Base-by-base conservation (phyloP, 208 protist genomes). In the Wallacemonas sp. region DNA sequence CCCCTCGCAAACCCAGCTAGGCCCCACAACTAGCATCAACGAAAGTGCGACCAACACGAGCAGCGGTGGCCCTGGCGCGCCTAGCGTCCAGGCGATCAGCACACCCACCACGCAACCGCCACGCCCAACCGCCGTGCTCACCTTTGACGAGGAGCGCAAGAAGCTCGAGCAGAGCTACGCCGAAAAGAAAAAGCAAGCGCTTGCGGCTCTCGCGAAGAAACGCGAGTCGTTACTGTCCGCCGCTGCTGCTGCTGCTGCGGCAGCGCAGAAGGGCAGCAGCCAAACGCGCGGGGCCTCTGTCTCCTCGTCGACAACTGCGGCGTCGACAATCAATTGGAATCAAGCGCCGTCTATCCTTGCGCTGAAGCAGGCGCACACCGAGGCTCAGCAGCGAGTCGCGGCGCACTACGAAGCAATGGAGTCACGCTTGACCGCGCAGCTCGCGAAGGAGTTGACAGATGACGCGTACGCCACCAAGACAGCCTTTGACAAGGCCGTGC, bases 351-450 rank as follows among this genome's bases (percentile, higher is more conserved):
- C 49, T 17, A 46, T 41, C 47, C 30, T 55, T 3, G 60, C 62
- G 33, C 65, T 86, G 22, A 81, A 78, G 61, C 66, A 59, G 24
- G 62, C 66, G 15, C 70, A 86, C 60, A 46, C 63, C 6, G 62
- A 26, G 28, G 62, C 70, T 66, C 38, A 76, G 24, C 53, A 60
- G 54, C 47, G 26, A 11, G 56, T 62, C 21, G 64, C 70, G 36
- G 61, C 44, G 8, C 62, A 67, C 17, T 86, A 84, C 69, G 61
- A 72, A 44, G 54, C 51, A 12, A 36, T 86, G 26, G 67, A 90
- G 67, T 68, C 77, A 45, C 70, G 82, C 31, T 56, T 88, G 45
- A 55, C 58, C 51, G 62, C 59, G 65, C 76, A 80, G 62, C 68
- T 79, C 34, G 51, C 59, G 6, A 45, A 26, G 41, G 69, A 88